Evolutionary conservation across 768 basidiomycete genomes (phyloP).

Genomic region (Hygrocybe coccinea): DNA sequence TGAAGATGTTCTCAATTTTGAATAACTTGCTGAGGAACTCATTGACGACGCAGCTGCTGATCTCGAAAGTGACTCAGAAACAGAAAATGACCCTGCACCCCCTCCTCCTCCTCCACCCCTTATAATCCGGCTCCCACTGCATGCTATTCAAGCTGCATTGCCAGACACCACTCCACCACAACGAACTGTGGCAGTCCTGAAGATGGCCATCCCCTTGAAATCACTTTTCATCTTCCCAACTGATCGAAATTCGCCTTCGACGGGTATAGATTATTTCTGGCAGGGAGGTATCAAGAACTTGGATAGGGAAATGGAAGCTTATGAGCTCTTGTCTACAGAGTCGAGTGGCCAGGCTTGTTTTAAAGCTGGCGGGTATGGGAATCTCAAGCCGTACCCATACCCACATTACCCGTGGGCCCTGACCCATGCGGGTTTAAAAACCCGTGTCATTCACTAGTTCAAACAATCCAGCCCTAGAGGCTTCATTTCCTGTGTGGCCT

Average conservation of each 20-base stretch:
- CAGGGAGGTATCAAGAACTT: constrained; percentile 16
- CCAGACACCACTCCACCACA: not conserved
- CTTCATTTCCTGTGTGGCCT: too few species aligned
- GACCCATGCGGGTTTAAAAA: too few species aligned
- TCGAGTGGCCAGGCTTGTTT: not conserved
- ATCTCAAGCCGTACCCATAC: too few species aligned
- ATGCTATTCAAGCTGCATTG: not conserved
- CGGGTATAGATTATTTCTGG: constrained; percentile 15
- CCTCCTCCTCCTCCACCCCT: not conserved
- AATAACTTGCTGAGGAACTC: not conserved
- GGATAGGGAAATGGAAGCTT: constrained; percentile 16
- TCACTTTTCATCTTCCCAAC: constrained; percentile 9
- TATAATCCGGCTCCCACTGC: not conserved
- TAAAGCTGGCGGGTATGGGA: not conserved
- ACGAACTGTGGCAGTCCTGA: not conserved
- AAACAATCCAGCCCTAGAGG: too few species aligned
- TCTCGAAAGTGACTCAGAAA: not conserved
- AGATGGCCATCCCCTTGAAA: constrained; percentile 6
- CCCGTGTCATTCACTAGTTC: too few species aligned
- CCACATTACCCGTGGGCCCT: too few species aligned
- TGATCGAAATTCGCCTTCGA: constrained; percentile 2
- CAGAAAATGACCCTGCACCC: not conserved
- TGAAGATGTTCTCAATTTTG: not conserved
- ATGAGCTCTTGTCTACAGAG: constrained; percentile 8
- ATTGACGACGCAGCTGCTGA: not conserved